Base-by-base conservation (phyloP, 768 basidiomycete genomes). In the Inosperma sp. region DNA sequence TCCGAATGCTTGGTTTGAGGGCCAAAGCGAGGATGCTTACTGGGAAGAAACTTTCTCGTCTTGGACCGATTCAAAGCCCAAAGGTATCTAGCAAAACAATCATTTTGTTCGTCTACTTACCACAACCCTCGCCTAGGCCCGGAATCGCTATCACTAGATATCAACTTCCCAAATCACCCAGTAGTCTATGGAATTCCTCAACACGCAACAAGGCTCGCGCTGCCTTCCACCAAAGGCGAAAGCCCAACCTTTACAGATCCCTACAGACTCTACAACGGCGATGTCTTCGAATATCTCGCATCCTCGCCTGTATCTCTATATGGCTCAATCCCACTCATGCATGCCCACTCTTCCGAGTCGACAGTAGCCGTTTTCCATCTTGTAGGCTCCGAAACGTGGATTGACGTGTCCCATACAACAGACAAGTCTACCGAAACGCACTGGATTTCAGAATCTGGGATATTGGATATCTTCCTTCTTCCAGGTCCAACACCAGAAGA, bases 381-480 rank as follows among this genome's bases (percentile, higher is more conserved):
- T 3, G 75, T 93, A 16, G 91, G 72, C 0, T 94, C 93, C 1
- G 96, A 99, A 62, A 92, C 93, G 0, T 98, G 91, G 86, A 86
- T 99, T 41, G 96, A 98, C 62, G 79, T 98, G 26, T 82, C 75
- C 4, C 90, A 89, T 62, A 67, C 82, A 4, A 71, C 78, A 2
- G 71, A 76, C 8, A 81, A 75, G 55, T 86, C 88, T 7, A 88
- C 89, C 0, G 76, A 86, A 56, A 93, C 95, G 0, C 96, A 98
- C 64, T 99, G 95, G 96, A 84, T 97, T 55, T 93, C 94, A 6
- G 96, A 99, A 68, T 93, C 92, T 3, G 96, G 96, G 36, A 93
- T 98, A 54, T 78, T 99, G 46, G 95, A 99, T 66, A 66, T 96
- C 8, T 91, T 98, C 72, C 74, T 99, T 58, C 80, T 97, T 49